A percentile compares a stretch with the other conserved stretches of the same genome.
These are phyloP conservation scores for Fusarium humuli DNA, from an alignment of 2,329 filamentous ascomycete species.

Conservation along the genomic window DNA sequence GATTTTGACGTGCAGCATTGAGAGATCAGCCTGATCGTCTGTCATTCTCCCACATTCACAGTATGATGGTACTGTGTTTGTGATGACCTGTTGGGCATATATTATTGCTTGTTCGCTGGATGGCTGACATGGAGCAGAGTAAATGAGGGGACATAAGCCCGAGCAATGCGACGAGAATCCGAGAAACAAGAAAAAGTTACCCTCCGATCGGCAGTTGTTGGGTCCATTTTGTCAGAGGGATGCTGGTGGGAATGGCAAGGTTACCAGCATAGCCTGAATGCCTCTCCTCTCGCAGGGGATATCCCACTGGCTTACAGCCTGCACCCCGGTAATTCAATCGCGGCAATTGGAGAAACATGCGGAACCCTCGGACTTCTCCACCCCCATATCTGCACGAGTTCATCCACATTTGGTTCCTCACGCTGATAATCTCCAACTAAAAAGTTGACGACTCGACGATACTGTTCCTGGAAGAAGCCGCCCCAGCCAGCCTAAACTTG, in stretches of 20 bases:
- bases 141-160: neutral
- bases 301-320: neutral
- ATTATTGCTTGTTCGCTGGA: neutral
- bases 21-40: slow-evolving; percentile 23
- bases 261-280: neutral
- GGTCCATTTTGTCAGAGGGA: neutral
- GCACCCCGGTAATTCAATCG: slow-evolving; percentile 28
- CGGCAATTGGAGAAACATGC: slow-evolving; percentile 33
- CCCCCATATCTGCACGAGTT: slow-evolving; percentile 28
- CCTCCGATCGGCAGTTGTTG: slow-evolving; percentile 16
- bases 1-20: slow-evolving; percentile 12
- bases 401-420: slow-evolving; percentile 16
- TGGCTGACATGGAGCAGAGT: neutral
- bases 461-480: slow-evolving; percentile 22
- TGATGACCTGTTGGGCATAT: neutral
- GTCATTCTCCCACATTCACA: slow-evolving; percentile 7
- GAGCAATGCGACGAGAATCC: neutral
- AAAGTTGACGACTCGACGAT: slow-evolving; percentile 8
- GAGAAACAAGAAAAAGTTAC: slow-evolving; percentile 1
- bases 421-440: slow-evolving; percentile 6
- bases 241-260: neutral
- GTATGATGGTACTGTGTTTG: slow-evolving; percentile 16
- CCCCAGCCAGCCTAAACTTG: neutral
- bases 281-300: neutral
- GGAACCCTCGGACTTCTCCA: slow-evolving; percentile 29